These are phyloP conservation scores for Leptodontidium sp. DNA, from an alignment of 2,329 filamentous ascomycete genomes.

Conservation along the genomic window DNA sequence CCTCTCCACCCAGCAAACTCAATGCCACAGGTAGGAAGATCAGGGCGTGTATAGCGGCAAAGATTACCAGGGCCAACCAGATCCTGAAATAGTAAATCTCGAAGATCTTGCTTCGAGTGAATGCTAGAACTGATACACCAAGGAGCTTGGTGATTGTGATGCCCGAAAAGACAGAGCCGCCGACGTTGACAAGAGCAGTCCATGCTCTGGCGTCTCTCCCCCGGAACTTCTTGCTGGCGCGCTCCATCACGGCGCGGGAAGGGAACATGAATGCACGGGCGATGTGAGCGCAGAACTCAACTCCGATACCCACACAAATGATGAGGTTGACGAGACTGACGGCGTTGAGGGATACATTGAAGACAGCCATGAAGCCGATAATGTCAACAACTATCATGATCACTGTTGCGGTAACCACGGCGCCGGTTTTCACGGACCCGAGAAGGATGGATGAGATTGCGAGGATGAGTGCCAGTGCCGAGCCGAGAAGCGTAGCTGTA, in stretches of 20 bases:
- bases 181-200: conserved; percentile 94
- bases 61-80: conserved; percentile 90
- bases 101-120: conserved; percentile 97
- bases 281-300: conserved; percentile 98
- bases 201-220: conserved; percentile 87
- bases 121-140: conserved; percentile 90
- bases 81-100: conserved; percentile 99
- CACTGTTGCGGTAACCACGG: conserved; percentile 86
- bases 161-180: conserved; percentile 91
- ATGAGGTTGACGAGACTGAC: conserved; percentile 95
- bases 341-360: conserved; percentile 89
- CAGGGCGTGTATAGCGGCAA: conserved; percentile 87
- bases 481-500: conserved; percentile 80
- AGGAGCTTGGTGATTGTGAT: conserved; percentile 96
- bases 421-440: conserved; percentile 82
- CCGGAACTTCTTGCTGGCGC: conserved; percentile 78
- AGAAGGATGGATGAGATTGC: conserved; percentile 80
- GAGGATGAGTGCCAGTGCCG: conserved; percentile 87
- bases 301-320: conserved; percentile 94
- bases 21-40: conserved; percentile 91
- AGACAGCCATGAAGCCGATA: conserved; percentile 91
- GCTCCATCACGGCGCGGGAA: conserved; percentile 80
- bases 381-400: conserved; percentile 95
- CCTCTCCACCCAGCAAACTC: conserved; percentile 84
- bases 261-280: conserved; percentile 97